These are phyloP conservation scores for Erysiphe pulchra DNA, from an alignment of 2,329 filamentous ascomycete species.

Conservation along the genomic window DNA sequence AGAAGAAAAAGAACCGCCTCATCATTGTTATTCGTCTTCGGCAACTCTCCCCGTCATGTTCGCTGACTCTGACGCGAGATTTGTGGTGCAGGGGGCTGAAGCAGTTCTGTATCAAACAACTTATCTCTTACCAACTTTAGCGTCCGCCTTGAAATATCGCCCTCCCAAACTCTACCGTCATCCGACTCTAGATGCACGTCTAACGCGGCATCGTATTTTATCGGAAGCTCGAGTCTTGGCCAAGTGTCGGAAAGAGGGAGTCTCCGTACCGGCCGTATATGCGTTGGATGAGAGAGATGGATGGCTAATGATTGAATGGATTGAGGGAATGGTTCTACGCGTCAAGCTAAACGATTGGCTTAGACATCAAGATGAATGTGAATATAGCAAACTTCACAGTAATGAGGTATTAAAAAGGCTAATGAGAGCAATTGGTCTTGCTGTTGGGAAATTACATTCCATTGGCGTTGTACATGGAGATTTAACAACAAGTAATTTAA, in stretches of 20 bases:
- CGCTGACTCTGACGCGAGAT: constrained; percentile 20
- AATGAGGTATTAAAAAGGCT: constrained; percentile 28
- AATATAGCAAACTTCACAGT: constrained; percentile 10
- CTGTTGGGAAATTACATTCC: constrained; percentile 53
- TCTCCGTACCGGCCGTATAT: constrained; percentile 61
- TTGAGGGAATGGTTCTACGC: constrained; percentile 46
- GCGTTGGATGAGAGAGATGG: constrained; percentile 35
- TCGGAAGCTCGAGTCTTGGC: constrained; percentile 71
- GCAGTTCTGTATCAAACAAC: constrained; percentile 74
- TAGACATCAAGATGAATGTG: constrained; percentile 14
- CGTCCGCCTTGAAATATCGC: constrained; percentile 72
- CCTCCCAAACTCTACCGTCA: constrained; percentile 83
- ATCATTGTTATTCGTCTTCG: neutral
- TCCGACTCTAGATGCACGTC: constrained; percentile 59
- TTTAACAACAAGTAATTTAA: constrained; percentile 91
- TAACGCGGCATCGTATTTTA: constrained; percentile 68
- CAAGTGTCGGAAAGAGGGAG: constrained; percentile 52
- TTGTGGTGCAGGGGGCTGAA: constrained; percentile 87
- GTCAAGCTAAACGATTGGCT: constrained; percentile 45
- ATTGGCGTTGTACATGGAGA: constrained; percentile 85
- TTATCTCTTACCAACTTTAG: constrained; percentile 40
- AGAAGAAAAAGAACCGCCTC: neutral
- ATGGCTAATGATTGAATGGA: constrained; percentile 70
- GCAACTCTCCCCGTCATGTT: neutral
- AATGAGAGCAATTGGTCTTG: constrained; percentile 43